Evolutionary conservation across 768 basidiomycete species (phyloP), one percentile per base, ranked within the genome.

Genomic region (Ramaria sp.): DNA sequence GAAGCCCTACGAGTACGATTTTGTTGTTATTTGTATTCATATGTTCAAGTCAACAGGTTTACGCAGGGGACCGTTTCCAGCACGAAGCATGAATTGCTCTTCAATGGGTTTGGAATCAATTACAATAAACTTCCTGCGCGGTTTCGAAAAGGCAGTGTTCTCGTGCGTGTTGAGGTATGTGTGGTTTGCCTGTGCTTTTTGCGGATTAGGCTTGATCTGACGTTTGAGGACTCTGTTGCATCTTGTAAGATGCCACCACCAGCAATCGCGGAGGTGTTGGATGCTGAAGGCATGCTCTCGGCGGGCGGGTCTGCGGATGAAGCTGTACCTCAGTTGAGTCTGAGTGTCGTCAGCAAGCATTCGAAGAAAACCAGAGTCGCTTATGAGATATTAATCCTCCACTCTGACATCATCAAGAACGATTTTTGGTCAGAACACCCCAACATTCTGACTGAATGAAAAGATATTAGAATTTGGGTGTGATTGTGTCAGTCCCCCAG

Each of bases 51-150:
- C 31, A 24, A 57, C 51, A 17, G 3, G 34, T 37, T 37, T 9
- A 10, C 56, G 0, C 59, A 98, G 93, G 91, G 93, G 1, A 96
- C 93, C 0, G 75, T 89, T 31, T 89, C 96, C 7, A 81, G 83
- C 54, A 80, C 88, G 60, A 99, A 99, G 71, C 80, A 99, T 60
- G 95, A 98, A 69, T 84, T 97, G 4, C 74, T 99, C 1, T 94
- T 85, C 71, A 74, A 79, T 12, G 77, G 76, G 13, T 98, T 93
- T 64, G 75, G 77, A 4, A 82, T 95, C 63, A 98, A 98, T 68
- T 99, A 98, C 67, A 95, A 89, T 61, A 70, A 76, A 6, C 67
- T 94, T 4, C 76, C 85, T 9, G 73, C 77, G 0, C 76, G 84
- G 58, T 95, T 79, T 64, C 74, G 88, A 51, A 95, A 94, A 67